Percentiles rank a stretch among this genome's conserved stretches.
These are phyloP conservation scores for Malus orientalis DNA, from an alignment of 306 rosid genomes.

Conservation along the genomic window DNA sequence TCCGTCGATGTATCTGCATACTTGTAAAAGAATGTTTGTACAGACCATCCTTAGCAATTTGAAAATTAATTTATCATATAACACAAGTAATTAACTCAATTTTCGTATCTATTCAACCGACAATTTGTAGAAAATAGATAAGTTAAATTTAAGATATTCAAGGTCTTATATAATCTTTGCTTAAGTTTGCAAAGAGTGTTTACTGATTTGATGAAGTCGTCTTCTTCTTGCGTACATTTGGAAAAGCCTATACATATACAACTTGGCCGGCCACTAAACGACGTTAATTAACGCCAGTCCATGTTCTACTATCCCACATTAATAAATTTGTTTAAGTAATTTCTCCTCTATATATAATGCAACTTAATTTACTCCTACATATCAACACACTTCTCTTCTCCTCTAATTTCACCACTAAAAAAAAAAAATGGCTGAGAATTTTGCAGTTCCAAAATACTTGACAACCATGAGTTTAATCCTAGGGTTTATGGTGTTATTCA, in stretches of 20 bases:
- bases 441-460: neutral
- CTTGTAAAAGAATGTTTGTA: neutral
- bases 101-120: neutral
- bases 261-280: slow-evolving; percentile 11
- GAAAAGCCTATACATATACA: slow-evolving; percentile 13
- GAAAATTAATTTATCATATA: neutral
- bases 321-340: neutral
- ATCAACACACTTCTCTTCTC: neutral
- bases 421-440: neutral
- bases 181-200: neutral
- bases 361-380: neutral
- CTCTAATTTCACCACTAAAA: neutral
- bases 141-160: neutral
- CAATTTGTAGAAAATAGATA: neutral
- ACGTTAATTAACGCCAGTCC: neutral
- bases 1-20: neutral
- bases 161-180: neutral
- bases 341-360: neutral
- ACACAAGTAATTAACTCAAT: neutral
- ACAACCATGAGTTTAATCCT: neutral
- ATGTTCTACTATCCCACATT: neutral
- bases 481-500: neutral
- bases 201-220: neutral
- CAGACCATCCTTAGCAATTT: neutral
- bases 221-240: slow-evolving; percentile 1